phyloP scores from a whole-genome alignment of 805 yeast genomes.

The Cyberlindnera subsufficiens region DNA sequence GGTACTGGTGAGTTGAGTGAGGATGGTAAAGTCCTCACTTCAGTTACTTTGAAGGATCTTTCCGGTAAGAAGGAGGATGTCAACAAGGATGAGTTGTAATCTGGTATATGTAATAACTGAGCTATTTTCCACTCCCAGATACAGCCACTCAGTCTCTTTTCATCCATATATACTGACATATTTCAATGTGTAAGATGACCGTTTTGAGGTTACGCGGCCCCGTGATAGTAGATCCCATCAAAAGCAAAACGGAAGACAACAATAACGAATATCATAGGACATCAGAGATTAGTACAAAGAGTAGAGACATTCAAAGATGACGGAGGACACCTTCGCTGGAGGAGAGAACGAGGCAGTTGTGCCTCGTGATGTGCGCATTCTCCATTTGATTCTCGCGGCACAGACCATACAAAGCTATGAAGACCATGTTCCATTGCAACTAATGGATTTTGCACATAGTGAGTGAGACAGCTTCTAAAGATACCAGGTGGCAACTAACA shows the following conservation, averaged over 20 bases:
- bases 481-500: constrained; percentile 1
- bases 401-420: constrained; percentile 89
- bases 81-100: constrained; percentile 31
- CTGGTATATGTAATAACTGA: not conserved
- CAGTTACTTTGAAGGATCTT: constrained; percentile 16
- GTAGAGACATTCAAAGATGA: not conserved
- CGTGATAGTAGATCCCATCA: no score
- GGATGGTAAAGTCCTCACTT: constrained; percentile 22
- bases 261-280: no score
- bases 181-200: no score
- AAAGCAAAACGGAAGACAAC: no score
- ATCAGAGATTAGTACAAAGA: not conserved
- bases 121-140: no score
- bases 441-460: constrained; percentile 93
- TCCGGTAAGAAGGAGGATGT: constrained; percentile 10
- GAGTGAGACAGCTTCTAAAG: constrained; percentile 14
- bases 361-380: constrained; percentile 87
- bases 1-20: constrained; percentile 63
- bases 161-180: no score
- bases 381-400: constrained; percentile 88
- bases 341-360: constrained; percentile 26
- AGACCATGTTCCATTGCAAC: constrained; percentile 91
- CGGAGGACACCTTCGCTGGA: not conserved
- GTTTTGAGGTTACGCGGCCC: no score
- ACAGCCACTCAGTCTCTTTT: no score